Conservation (phyloP, 129 eudicot species). For the Flaveria brownii region DNA sequence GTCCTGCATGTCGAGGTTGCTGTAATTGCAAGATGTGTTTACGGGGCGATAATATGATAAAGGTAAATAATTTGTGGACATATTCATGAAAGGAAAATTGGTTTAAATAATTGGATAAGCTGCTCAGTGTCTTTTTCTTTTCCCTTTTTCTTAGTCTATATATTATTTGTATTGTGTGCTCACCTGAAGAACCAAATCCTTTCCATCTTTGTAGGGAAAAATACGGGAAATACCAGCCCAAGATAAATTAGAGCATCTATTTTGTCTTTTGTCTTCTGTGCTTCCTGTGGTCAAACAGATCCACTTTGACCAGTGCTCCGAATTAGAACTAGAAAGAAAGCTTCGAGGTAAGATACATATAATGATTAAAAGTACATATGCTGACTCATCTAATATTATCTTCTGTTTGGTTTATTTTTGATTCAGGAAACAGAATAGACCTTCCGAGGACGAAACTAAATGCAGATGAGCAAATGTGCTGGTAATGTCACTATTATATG, state of each 20-base stretch:
- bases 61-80: slow-evolving; percentile 48
- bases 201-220: slow-evolving; percentile 52
- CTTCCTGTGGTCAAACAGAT: slow-evolving; percentile 81
- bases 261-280: slow-evolving; percentile 77
- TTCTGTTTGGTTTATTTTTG: slow-evolving; percentile 18
- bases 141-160: neutral
- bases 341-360: slow-evolving; percentile 58
- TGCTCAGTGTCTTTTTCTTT: neutral
- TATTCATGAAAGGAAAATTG: neutral
- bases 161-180: neutral
- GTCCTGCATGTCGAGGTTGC: slow-evolving; percentile 96
- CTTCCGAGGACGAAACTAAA: slow-evolving; percentile 82
- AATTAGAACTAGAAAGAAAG: slow-evolving; percentile 83
- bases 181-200: slow-evolving; percentile 11
- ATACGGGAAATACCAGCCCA: slow-evolving; percentile 77
- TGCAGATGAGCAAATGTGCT: slow-evolving; percentile 98
- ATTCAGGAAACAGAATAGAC: slow-evolving; percentile 72
- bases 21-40: slow-evolving; percentile 85
- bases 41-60: slow-evolving; percentile 80
- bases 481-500: slow-evolving; percentile 42
- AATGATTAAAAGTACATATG: slow-evolving; percentile 22
- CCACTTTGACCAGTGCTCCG: slow-evolving; percentile 79
- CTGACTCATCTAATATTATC: neutral
- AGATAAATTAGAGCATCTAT: slow-evolving; percentile 91
- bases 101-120: neutral